Base-by-base conservation (phyloP, 805 yeast species). In the Blastobotrys muscicola region DNA sequence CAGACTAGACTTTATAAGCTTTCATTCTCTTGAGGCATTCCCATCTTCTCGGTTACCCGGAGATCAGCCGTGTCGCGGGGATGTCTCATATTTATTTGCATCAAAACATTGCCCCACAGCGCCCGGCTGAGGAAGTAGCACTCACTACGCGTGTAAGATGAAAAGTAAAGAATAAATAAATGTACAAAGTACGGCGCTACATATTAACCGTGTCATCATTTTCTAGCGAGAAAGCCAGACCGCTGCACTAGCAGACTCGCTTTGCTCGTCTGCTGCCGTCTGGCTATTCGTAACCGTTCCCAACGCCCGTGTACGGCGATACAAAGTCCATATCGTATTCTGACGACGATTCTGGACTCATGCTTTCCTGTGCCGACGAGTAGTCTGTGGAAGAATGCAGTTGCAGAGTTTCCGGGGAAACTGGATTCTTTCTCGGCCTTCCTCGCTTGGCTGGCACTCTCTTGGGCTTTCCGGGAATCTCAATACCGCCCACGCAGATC, bases 401-500 rank as follows among this genome's bases (percentile, higher is more conserved):
- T 26, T 20, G 26, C 26, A 20, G 26, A 8, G 39, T 30, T 8
- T 16, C 23, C 9, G 38, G 44, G 12, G 38, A 16, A 26, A 31
- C 38, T 12, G 47, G 39, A 44, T 41, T 34, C 41, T 61, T 64
- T 45, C 56, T 56, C 5, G 69, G 68, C 40, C 68, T 58, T 2
- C 68, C 68, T 40, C 67, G 53, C 46, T 58, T 62, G 38, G 61
- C 62, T n/a, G 60, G 53, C 12, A 61, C 59, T 39, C 57, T 59
- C 33, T 52, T 59, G 15, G 57, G 58, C 36, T 49, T 41, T 36
- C 57, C 53, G 6, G 59, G 59, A 23, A 50, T 47, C 44, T 62
- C 60, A 8, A 77, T 60, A 2, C 90, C 94, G 14, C 94, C 95
- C n/a, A 65, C 54, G 57, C 97, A 89, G 33, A 86, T 85, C 65